Conservation (phyloP, 495 filamentous ascomycete species). For the Peziza echinospora region DNA sequence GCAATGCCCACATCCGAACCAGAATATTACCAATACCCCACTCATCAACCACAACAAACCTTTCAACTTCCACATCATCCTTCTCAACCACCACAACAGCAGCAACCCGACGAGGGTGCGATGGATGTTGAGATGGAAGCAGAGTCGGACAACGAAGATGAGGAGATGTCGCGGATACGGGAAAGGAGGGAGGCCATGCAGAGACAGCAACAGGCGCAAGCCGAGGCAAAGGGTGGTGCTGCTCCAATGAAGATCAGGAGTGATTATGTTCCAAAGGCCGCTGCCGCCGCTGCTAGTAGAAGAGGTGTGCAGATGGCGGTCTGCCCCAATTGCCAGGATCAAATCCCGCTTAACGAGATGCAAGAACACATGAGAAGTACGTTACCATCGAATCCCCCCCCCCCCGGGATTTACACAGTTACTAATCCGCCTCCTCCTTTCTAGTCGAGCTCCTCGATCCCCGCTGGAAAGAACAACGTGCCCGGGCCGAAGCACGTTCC, state of each 20-base stretch:
- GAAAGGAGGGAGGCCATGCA: constrained; percentile 40
- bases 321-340: constrained; percentile 86
- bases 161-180: constrained; percentile 24
- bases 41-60: constrained; percentile 8
- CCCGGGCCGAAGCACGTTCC: constrained; percentile 62
- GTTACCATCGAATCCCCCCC: constrained; percentile 11
- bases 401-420: constrained; percentile 1
- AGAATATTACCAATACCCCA: constrained; percentile 16
- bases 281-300: constrained; percentile 41
- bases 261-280: constrained; percentile 75
- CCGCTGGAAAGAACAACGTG: constrained; percentile 85
- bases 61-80: constrained; percentile 21
- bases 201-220: constrained; percentile 55
- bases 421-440: not conserved
- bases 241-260: constrained; percentile 81
- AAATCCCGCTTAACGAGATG: constrained; percentile 65
- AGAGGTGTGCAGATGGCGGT: constrained; percentile 41
- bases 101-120: constrained; percentile 14
- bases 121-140: constrained; percentile 19
- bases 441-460: constrained; percentile 79
- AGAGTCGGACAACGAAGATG: constrained; percentile 30
- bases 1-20: constrained; percentile 51
- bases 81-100: constrained; percentile 20
- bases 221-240: constrained; percentile 44
- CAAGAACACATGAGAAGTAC: constrained; percentile 82